phyloP scores from a whole-genome alignment of 169 alveolate genomes.

The Plasmodium gonderi region DNA sequence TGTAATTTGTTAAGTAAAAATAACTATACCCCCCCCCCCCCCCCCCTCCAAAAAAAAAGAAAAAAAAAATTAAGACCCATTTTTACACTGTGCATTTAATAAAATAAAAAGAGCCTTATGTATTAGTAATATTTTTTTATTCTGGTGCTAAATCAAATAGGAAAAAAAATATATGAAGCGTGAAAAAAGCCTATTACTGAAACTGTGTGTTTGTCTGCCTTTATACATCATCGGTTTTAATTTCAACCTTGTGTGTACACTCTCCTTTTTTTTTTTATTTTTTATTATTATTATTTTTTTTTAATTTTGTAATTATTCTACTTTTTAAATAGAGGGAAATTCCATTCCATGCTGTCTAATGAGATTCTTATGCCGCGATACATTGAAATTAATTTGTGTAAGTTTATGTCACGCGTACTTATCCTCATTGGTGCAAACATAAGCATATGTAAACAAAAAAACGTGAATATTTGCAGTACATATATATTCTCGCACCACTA shows the following conservation, averaged over 20 bases:
- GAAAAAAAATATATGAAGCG: neutral
- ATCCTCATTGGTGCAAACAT: neutral
- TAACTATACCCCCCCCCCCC: neutral
- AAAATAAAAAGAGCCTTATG: neutral
- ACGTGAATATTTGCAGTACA: neutral
- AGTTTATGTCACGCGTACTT: neutral
- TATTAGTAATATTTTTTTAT: neutral
- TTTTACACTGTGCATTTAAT: neutral
- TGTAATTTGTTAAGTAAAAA: neutral
- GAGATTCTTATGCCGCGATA: neutral
- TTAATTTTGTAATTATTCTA: neutral
- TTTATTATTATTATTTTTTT: no score
- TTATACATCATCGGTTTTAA: neutral
- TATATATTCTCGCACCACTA: neutral
- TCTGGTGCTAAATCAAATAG: neutral
- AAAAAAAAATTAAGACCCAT: neutral
- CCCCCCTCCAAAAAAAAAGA: no score
- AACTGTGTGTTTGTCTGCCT: neutral
- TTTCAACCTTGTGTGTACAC: neutral
- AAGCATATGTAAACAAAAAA: neutral
- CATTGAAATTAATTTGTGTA: neutral
- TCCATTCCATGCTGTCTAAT: slow-evolving; percentile 7
- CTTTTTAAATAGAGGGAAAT: slow-evolving; percentile 7
- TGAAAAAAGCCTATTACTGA: neutral
- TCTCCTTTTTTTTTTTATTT: neutral